Evolutionary conservation across 805 yeast genomes (phyloP), one percentile per base, ranked within the genome.

Genomic region (Metschnikowia henanensis): DNA sequence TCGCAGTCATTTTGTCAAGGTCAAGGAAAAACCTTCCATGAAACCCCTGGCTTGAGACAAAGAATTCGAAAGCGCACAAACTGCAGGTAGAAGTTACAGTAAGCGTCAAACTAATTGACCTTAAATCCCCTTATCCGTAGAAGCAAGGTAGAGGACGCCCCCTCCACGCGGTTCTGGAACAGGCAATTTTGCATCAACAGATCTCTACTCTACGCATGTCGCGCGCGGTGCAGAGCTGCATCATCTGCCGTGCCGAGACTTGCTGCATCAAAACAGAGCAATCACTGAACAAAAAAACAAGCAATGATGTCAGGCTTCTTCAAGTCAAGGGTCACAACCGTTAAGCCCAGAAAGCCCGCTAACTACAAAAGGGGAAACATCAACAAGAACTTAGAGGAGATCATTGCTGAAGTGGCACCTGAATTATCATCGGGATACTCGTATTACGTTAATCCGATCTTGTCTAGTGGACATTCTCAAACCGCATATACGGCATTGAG

Each of bases 381-480:
- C 21, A 23, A 23, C 10, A 36, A 29, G 20, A 37, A 47, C 1
- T 15, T 51, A 10, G 36, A 37, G 23, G 64, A 72, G 17, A 66
- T 78, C 29, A 56, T 77, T 37, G 52, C 56, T 29, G 39, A 57
- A 1, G 49, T 58, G 13, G 71, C 71, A 0, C 79, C 81, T 0
- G 73, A 72, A 41, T 60, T 76, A 31, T 16, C 45, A 6, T 42
- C 49, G 19, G 68, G 69, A 5, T 61, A 68, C 41, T 61, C 62
- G n/a, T 73, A 61, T 53, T 61, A 56, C 54, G 62, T 76, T 37
- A 70, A 73, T 47, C 82, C 83, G 3, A 58, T 68, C 12, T 59
- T 78, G 5, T 61, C 73, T 39, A 70, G 70, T 34, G 82, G 82
- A 20, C 73, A 73, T 35, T 50, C 72, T 18, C 83, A 79, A 57